phyloP scores from a whole-genome alignment of 345 rosid genomes.

The Lepidium aucheri region DNA sequence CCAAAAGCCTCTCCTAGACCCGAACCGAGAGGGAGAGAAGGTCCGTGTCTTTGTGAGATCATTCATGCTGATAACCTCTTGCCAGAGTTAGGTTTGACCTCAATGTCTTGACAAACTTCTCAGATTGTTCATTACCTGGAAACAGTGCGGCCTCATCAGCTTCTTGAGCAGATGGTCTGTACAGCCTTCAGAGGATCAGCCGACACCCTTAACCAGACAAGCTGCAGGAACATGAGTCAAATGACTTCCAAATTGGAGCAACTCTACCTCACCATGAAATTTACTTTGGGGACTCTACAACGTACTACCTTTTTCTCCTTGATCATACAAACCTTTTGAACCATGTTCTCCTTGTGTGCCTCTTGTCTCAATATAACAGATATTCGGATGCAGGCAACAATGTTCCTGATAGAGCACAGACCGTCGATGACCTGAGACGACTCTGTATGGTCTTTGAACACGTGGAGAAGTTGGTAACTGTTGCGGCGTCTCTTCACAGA shows the following conservation, averaged over 20 bases:
- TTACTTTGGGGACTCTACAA: slow-evolving; percentile 55
- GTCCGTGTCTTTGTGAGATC: slow-evolving; percentile 25
- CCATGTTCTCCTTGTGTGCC: not conserved
- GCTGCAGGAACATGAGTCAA: slow-evolving; percentile 61
- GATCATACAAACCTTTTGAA: not conserved
- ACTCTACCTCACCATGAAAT: slow-evolving; percentile 55
- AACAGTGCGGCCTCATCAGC: slow-evolving; percentile 81
- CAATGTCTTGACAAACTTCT: slow-evolving; percentile 6
- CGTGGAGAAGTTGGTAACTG: slow-evolving; percentile 62
- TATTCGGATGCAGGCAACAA: slow-evolving; percentile 45
- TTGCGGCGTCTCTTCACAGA: slow-evolving; percentile 85
- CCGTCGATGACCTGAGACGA: slow-evolving; percentile 56
- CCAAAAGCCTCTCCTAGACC: slow-evolving; percentile 86
- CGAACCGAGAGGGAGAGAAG: slow-evolving; percentile 92
- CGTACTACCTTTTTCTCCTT: slow-evolving; percentile 32
- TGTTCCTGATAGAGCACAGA: slow-evolving; percentile 40
- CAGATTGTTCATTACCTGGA: slow-evolving; percentile 91
- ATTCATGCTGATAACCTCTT: not conserved
- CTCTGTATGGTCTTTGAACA: slow-evolving; percentile 60
- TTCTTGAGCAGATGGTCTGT: slow-evolving; percentile 95
- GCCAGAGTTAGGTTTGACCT: not conserved
- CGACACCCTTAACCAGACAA: slow-evolving; percentile 70
- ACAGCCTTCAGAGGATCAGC: slow-evolving; percentile 95
- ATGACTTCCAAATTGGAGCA: slow-evolving; percentile 67
- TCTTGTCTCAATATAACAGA: not conserved